Evolutionary conservation across 305 asterid genomes (phyloP).

Genomic region (Fraxinus albicans): DNA sequence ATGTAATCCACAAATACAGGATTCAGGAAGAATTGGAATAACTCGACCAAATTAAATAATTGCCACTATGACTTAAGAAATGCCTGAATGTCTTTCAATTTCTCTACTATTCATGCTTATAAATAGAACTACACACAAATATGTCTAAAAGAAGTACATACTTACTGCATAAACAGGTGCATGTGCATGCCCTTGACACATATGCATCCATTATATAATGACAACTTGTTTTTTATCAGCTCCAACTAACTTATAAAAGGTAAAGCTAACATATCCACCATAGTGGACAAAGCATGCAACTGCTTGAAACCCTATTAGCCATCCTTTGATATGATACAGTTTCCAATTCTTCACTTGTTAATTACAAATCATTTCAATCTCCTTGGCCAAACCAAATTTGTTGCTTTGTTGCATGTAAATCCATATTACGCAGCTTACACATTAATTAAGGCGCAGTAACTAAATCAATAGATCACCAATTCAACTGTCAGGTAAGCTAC

Average conservation of each 20-base stretch:
- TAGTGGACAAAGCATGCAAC: background rate
- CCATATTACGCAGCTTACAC: background rate
- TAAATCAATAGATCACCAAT: background rate
- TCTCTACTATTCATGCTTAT: background rate
- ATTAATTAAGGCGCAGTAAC: background rate
- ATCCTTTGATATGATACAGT: background rate
- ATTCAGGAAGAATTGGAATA: background rate
- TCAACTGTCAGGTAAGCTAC: background rate
- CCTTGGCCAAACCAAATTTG: background rate
- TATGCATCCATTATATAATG: background rate
- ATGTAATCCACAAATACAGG: background rate
- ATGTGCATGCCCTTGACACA: background rate
- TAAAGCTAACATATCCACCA: background rate
- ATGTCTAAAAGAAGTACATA: background rate
- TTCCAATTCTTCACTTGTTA: background rate
- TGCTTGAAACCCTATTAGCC: background rate
- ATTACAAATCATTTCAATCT: background rate
- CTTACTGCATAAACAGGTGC: background rate
- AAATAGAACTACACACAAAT: background rate
- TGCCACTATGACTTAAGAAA: background rate
- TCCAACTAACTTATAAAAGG: background rate
- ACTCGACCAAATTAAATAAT: slow-evolving; percentile 3
- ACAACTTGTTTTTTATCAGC: background rate
- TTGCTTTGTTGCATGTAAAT: background rate
- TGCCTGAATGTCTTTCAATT: background rate